Evolutionary conservation across 768 basidiomycete species (phyloP).

Genomic region (Auricularia sp.): DNA sequence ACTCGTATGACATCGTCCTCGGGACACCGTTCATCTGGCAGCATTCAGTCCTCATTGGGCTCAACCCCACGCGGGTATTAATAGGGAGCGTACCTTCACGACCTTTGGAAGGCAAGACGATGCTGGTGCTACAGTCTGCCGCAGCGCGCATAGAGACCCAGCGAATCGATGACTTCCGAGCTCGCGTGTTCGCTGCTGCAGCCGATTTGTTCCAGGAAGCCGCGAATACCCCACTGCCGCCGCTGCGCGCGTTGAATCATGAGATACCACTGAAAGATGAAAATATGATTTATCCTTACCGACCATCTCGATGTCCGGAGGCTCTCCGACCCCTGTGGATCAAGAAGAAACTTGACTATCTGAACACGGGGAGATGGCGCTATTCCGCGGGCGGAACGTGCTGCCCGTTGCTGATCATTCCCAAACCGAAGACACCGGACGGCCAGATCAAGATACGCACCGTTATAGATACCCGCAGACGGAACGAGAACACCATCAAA

Average conservation of each 20-base stretch:
- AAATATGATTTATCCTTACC: slow-evolving; percentile 1
- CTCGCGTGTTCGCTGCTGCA: slow-evolving; percentile 4
- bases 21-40: slow-evolving; percentile 2
- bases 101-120: neutral
- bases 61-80: too few species aligned
- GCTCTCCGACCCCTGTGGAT: neutral
- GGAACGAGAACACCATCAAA: slow-evolving; percentile 7
- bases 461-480: slow-evolving; percentile 1
- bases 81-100: too few species aligned
- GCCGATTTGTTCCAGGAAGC: slow-evolving; percentile 6
- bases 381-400: neutral
- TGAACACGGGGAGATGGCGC: too few species aligned
- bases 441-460: neutral
- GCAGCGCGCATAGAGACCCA: neutral
- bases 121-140: neutral
- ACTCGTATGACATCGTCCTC: slow-evolving; percentile 1
- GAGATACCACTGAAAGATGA: slow-evolving; percentile 10
- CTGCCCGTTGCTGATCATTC: slow-evolving; percentile 1
- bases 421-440: neutral
- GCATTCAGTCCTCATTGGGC: neutral
- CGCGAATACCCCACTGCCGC: slow-evolving; percentile 4
- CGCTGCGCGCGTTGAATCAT: slow-evolving; percentile 8
- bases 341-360: too few species aligned
- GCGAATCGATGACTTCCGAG: slow-evolving; percentile 3
- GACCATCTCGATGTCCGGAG: slow-evolving; percentile 7